Evolutionary conservation across 352 stramenopile genomes (phyloP), one percentile per base, ranked within the genome.

Genomic region (Elongisporangium anandrum): DNA sequence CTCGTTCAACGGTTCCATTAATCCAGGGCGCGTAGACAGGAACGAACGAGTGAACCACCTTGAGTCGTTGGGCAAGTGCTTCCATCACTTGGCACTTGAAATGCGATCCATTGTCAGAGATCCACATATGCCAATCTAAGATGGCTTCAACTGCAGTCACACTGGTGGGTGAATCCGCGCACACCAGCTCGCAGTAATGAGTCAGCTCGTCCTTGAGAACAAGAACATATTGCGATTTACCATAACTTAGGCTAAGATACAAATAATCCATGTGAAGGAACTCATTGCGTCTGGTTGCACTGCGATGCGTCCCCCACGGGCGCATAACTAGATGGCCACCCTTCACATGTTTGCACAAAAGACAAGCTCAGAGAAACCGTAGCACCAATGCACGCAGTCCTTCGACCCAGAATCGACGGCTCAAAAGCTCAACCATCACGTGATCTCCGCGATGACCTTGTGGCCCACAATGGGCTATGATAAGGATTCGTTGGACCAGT

Each of bases 341-440:
- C 16, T 66, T 66, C 3, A 68, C 56, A 23, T 71, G 64, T 49
- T 69, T 66, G 52, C 61, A 69, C 7, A 73, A 51, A 29, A 69
- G 29, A 26, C 60, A 71, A n/a, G 17, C 17, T 15, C 52, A 26
- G 6, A 64, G 45, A 48, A 69, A 68, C 10, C 29, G 26, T 34
- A 50, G 41, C 23, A 61, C 60, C n/a, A 59, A 64, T 21, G 21
- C 34, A 19, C n/a, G 12, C 39, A 68, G 16, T 2, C n/a, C 19
- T 2, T 60, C 45, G n/a, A 68, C 15, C 19, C 13, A 49, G 51
- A 67, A 63, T 21, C 52, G 54, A 10, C 52, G 19, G 3, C 17
- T 41, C 7, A 66, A 26, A 15, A 52, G 26, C 23, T 54, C 54
- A 20, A 55, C 21, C 60, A 60, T 72, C 8, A 56, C 49, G n/a